phyloP scores from a whole-genome alignment of 345 rosid genomes.

The Mallotus nudiflorus region DNA sequence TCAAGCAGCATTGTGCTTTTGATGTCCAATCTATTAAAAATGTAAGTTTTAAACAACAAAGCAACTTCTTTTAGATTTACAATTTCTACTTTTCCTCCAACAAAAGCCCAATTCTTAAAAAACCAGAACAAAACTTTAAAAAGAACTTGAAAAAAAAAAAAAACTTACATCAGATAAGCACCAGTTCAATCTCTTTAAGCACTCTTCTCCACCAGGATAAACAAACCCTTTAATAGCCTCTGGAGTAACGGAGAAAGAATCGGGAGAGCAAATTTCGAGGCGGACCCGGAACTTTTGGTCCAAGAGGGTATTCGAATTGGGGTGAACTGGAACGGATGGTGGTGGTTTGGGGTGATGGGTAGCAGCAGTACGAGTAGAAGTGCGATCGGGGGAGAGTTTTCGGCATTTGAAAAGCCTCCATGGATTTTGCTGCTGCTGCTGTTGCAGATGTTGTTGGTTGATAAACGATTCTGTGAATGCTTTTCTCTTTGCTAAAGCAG shows the following conservation, averaged over 20 bases:
- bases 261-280: slow-evolving; percentile 87
- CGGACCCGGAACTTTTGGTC: slow-evolving; percentile 56
- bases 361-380: slow-evolving; percentile 12
- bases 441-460: slow-evolving; percentile 29
- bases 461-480: slow-evolving; percentile 34
- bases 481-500: slow-evolving; percentile 60
- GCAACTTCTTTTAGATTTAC: too few relatives aligned
- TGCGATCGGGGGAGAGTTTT: slow-evolving; percentile 37
- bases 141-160: not conserved
- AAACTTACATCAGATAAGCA: slow-evolving; percentile 57
- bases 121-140: not conserved
- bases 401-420: slow-evolving; percentile 77
- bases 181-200: slow-evolving; percentile 46
- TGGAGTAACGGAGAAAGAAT: slow-evolving; percentile 74
- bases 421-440: slow-evolving; percentile 24
- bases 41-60: too few relatives aligned
- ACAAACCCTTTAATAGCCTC: slow-evolving; percentile 44
- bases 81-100: not conserved
- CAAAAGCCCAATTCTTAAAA: not conserved
- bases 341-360: slow-evolving; percentile 18
- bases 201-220: slow-evolving; percentile 61
- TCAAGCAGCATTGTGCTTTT: too few relatives aligned
- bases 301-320: slow-evolving; percentile 21
- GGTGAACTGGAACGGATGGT: slow-evolving; percentile 18
- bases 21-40: too few relatives aligned